Percentiles rank a stretch among this genome's conserved stretches.
These are phyloP conservation scores for Ilex asprella DNA, from an alignment of 257 asterid genomes.

Conservation along the genomic window DNA sequence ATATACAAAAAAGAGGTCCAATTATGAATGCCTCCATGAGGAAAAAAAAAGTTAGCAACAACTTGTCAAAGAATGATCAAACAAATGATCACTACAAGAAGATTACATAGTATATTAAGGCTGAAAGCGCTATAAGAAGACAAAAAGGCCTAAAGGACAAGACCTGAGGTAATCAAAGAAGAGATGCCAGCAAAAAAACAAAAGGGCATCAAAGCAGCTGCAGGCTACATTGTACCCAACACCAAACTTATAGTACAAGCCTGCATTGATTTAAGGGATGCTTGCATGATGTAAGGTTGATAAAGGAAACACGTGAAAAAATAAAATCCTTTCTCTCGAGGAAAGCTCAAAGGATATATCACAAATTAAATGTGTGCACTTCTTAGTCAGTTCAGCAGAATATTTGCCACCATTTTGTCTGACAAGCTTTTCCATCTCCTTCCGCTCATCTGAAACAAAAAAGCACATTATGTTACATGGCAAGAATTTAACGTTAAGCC, in stretches of 20 bases:
- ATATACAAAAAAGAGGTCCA: too few relatives aligned
- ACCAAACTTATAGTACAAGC: background rate
- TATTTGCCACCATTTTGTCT: constrained; percentile 83
- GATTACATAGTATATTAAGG: too few relatives aligned
- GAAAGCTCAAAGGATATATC: constrained; percentile 61
- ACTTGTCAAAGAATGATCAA: too few relatives aligned
- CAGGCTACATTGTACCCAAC: background rate
- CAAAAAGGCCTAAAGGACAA: too few relatives aligned
- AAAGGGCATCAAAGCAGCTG: constrained; percentile 6
- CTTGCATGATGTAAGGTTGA: background rate
- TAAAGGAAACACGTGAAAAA: background rate
- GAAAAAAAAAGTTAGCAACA: too few relatives aligned
- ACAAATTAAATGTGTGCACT: constrained; percentile 87
- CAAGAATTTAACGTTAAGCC: background rate
- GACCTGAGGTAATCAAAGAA: too few relatives aligned
- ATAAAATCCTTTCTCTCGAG: background rate
- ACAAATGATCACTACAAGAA: too few relatives aligned
- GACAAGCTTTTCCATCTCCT: constrained; percentile 68
- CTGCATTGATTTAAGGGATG: background rate
- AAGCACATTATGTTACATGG: constrained; percentile 9
- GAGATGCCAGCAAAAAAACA: background rate
- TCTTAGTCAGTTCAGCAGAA: constrained; percentile 79
- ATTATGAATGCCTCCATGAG: too few relatives aligned
- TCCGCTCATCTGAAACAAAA: constrained; percentile 60
- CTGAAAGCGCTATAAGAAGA: too few relatives aligned